These are phyloP conservation scores for Alternaria rosae DNA, from an alignment of 2,329 filamentous ascomycete genomes.

Conservation along the genomic window DNA sequence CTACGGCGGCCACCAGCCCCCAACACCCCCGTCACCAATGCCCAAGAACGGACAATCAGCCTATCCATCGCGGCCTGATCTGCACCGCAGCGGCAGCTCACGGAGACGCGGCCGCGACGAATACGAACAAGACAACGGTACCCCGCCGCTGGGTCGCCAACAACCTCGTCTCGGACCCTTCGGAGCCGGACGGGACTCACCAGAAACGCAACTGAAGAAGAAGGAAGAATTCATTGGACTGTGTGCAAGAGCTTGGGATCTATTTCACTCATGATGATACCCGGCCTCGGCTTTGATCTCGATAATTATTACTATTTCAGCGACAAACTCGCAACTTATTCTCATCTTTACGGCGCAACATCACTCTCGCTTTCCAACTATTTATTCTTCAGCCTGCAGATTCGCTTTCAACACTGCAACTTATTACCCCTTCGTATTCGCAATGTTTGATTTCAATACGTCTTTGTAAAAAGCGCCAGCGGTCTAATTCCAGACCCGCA, in stretches of 20 bases:
- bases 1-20: slow-evolving; percentile 92
- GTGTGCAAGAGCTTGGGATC: slow-evolving; percentile 91
- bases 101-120: slow-evolving; percentile 84
- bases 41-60: slow-evolving; percentile 51
- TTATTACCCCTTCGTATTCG: slow-evolving; percentile 21
- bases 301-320: slow-evolving; percentile 16
- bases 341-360: slow-evolving; percentile 28
- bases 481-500: slow-evolving; percentile 31
- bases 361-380: slow-evolving; percentile 31
- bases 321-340: slow-evolving; percentile 10
- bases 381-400: slow-evolving; percentile 17
- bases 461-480: slow-evolving; percentile 34
- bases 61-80: slow-evolving; percentile 39
- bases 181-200: slow-evolving; percentile 81
- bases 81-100: slow-evolving; percentile 64
- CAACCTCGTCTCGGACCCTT: slow-evolving; percentile 68
- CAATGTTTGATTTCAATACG: slow-evolving; percentile 14
- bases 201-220: slow-evolving; percentile 83
- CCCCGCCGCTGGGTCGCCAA: slow-evolving; percentile 77
- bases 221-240: slow-evolving; percentile 89
- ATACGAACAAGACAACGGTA: slow-evolving; percentile 87
- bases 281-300: slow-evolving; percentile 18
- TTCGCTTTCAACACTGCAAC: slow-evolving; percentile 14
- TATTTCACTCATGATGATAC: slow-evolving; percentile 80
- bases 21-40: slow-evolving; percentile 84